These are phyloP conservation scores for Carex myosuroides DNA, from an alignment of 176 grass and related monocot species.

Conservation along the genomic window DNA sequence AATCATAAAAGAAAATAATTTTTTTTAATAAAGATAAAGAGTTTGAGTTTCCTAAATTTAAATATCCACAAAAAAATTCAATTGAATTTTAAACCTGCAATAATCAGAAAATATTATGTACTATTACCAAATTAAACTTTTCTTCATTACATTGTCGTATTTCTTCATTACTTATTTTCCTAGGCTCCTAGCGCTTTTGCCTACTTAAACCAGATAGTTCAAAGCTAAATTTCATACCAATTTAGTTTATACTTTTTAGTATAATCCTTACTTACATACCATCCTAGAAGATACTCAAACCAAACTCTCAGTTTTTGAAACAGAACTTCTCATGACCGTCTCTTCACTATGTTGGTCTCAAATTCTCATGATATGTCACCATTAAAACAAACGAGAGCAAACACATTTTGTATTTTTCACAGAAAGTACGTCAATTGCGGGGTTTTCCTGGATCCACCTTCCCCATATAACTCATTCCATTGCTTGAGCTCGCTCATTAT, in stretches of 20 bases:
- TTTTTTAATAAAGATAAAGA: no score
- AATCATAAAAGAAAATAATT: not conserved
- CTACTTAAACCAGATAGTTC: not conserved
- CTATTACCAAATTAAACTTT: no score
- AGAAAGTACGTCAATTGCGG: conserved; percentile 92
- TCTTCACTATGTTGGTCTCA: not conserved
- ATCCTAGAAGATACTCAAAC: not conserved
- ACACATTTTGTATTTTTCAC: conserved; percentile 23
- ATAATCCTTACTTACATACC: not conserved
- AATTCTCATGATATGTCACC: conserved; percentile 7
- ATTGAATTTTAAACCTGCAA: no score
- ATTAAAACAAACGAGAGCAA: not conserved
- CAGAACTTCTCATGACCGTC: not conserved
- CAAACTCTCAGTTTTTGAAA: not conserved
- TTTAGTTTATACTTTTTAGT: not conserved
- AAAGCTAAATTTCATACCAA: not conserved
- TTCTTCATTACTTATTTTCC: no score
- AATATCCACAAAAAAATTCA: no score
- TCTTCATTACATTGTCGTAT: no score
- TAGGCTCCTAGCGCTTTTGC: no score
- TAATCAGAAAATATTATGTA: no score
- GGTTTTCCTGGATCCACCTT: conserved; percentile 95
- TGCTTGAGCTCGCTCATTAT: conserved; percentile 87
- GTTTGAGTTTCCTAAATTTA: no score
- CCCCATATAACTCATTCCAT: conserved; percentile 93